These are phyloP conservation scores for Nicotiana undulata DNA, from an alignment of 257 asterid species.

Conservation along the genomic window DNA sequence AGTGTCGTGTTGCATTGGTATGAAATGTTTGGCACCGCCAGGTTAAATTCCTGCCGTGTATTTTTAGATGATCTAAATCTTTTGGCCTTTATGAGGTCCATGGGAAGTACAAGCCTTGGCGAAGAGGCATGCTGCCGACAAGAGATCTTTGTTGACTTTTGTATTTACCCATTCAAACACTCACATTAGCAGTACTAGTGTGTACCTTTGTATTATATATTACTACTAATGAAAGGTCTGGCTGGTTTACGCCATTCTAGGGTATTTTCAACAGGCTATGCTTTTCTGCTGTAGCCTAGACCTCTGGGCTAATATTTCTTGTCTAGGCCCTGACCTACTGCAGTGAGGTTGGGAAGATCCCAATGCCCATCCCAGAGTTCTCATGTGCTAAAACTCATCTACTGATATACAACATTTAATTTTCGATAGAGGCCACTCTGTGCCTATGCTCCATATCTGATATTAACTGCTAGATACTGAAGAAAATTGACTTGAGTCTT, in stretches of 20 bases:
- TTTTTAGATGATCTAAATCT: background rate
- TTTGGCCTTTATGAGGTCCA: background rate
- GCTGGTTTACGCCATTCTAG: background rate
- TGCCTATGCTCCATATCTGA: background rate
- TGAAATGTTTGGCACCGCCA: background rate
- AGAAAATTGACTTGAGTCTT: background rate
- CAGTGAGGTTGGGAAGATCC: background rate
- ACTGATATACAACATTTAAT: background rate
- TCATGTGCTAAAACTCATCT: background rate
- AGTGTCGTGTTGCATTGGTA: background rate
- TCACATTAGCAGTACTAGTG: background rate
- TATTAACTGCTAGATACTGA: constrained; percentile 2
- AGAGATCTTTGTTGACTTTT: background rate
- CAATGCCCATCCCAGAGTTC: background rate
- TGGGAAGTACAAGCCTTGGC: background rate
- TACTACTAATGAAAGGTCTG: background rate
- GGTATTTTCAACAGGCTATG: background rate
- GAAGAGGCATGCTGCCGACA: background rate
- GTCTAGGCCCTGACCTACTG: background rate
- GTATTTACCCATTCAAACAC: background rate
- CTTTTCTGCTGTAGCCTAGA: background rate
- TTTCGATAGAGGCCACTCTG: background rate
- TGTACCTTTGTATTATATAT: background rate
- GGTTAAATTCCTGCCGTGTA: background rate
- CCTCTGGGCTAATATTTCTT: background rate